Conservation (phyloP, 164 flowering plant genomes). For the Magnolia sinica region DNA sequence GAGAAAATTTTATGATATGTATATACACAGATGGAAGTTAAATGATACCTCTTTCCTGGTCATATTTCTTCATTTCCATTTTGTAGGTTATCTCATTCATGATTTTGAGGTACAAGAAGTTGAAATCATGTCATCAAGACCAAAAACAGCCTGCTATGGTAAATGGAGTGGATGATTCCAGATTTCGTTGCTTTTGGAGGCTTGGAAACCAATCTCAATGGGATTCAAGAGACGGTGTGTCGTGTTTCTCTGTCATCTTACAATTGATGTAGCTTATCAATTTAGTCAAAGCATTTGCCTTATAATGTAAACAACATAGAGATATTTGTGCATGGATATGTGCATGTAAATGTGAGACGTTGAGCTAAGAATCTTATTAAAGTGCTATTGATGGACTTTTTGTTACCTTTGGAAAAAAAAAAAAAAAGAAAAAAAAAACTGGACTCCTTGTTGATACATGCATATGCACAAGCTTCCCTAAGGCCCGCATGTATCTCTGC, state of each 20-base stretch:
- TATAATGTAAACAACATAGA: no score
- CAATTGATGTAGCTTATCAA: not conserved
- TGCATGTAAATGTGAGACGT: no score
- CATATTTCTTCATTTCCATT: not conserved
- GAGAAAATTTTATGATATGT: not conserved
- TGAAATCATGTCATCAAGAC: constrained; percentile 45
- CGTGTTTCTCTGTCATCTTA: not conserved
- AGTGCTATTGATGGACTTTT: no score
- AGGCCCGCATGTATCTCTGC: no score
- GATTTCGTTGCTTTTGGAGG: constrained; percentile 64
- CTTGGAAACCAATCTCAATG: constrained; percentile 94
- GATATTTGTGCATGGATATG: no score
- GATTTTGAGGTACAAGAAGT: constrained; percentile 63
- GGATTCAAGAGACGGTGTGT: constrained; percentile 81
- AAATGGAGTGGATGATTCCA: constrained; percentile 13
- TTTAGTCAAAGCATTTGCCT: not conserved
- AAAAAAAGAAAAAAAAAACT: no score
- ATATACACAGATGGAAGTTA: not conserved
- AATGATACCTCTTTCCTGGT: not conserved
- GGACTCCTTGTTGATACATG: no score
- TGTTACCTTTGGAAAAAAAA: no score
- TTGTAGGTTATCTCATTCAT: constrained; percentile 65
- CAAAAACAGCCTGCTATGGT: constrained; percentile 14
- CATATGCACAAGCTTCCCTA: no score
- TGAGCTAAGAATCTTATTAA: no score